Percentiles rank a stretch among this genome's conserved stretches.
Evolutionary conservation across 2,329 filamentous ascomycete species (phyloP).

Genomic region (Apiospora malaysiana): DNA sequence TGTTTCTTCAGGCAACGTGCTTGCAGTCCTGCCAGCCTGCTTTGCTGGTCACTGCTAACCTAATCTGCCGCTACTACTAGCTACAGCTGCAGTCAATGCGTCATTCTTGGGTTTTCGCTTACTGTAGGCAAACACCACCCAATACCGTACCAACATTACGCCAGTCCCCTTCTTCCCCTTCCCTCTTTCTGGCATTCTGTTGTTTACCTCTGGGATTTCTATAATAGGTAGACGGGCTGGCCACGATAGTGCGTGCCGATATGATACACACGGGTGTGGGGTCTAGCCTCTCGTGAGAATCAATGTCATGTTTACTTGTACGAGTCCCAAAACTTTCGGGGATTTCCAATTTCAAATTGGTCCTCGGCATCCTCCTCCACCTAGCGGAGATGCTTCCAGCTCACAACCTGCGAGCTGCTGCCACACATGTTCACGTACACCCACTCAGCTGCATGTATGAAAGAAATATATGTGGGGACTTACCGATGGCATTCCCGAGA

Average conservation of each 20-base stretch:
- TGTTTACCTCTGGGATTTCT: neutral
- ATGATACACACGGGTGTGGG: neutral
- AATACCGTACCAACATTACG: neutral
- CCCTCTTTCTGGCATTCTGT: neutral
- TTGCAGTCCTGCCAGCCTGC: conserved; percentile 15
- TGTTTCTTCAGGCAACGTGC: conserved; percentile 10
- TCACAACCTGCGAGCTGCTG: conserved; percentile 8
- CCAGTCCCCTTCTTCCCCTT: neutral
- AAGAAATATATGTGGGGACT: neutral
- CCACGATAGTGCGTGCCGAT: no score
- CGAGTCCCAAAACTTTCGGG: neutral
- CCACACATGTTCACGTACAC: neutral
- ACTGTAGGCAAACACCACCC: neutral
- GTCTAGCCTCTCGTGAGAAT: neutral
- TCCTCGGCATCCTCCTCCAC: neutral
- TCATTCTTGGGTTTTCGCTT: conserved; percentile 14
- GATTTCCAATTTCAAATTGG: neutral
- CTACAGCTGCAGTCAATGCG: conserved; percentile 3
- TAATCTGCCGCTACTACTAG: no score
- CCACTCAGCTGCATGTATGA: neutral
- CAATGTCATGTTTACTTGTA: conserved; percentile 4
- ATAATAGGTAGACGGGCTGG: neutral
- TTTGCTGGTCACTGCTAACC: conserved; percentile 1
- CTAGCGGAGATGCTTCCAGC: neutral
- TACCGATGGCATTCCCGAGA: neutral